phyloP scores from a whole-genome alignment of 257 asterid species.

The Cruciata laevipes region DNA sequence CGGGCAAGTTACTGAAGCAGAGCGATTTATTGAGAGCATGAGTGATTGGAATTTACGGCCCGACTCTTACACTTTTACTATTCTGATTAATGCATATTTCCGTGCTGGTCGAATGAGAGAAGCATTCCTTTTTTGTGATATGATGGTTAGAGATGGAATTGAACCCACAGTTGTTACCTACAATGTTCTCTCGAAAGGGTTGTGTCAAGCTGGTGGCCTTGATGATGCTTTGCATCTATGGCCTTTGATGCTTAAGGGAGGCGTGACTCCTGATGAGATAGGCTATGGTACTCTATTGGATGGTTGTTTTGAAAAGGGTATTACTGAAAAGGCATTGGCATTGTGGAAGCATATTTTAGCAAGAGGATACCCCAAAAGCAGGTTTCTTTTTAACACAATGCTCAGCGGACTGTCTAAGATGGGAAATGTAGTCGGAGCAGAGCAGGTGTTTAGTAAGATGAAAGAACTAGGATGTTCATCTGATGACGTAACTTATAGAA shows the following conservation, averaged over 20 bases:
- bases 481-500: conserved; percentile 66
- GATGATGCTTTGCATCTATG: conserved; percentile 73
- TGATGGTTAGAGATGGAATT: conserved; percentile 55
- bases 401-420: conserved; percentile 71
- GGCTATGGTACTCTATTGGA: conserved; percentile 64
- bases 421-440: conserved; percentile 67
- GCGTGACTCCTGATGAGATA: conserved; percentile 57
- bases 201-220: conserved; percentile 45
- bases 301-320: conserved; percentile 49
- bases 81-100: conserved; percentile 68
- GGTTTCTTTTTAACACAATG: conserved; percentile 55
- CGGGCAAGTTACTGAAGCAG: conserved; percentile 57
- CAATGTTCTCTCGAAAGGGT: conserved; percentile 72
- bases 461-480: conserved; percentile 55
- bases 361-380: conserved; percentile 49
- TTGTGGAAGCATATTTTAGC: conserved; percentile 70
- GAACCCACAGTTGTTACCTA: conserved; percentile 58
- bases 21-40: conserved; percentile 42
- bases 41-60: conserved; percentile 46
- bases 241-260: conserved; percentile 67
- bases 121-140: conserved; percentile 58
- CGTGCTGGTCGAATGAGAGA: conserved; percentile 49
- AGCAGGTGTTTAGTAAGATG: conserved; percentile 55
- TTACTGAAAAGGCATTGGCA: conserved; percentile 40
- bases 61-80: conserved; percentile 71